phyloP scores from a whole-genome alignment of 2,329 filamentous ascomycete species.

The Pseudogymnoascus sp. region DNA sequence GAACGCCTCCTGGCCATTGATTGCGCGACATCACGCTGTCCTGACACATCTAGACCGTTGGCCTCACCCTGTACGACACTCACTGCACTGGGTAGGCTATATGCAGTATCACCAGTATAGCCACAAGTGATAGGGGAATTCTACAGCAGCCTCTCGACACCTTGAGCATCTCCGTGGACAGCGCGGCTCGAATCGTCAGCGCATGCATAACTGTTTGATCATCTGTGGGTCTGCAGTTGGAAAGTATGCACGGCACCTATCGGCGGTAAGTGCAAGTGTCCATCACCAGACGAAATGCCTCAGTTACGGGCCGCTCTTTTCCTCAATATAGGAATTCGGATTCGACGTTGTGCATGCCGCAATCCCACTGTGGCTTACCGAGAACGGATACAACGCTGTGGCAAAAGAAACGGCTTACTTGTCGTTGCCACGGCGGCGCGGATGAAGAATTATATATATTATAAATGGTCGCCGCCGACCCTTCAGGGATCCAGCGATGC shows the following conservation, averaged over 20 bases:
- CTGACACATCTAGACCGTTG: background rate
- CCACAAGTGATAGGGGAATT: background rate
- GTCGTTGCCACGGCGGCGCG: background rate
- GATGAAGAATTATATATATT: constrained; percentile 6
- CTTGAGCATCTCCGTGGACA: background rate
- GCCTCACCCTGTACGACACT: background rate
- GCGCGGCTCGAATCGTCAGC: constrained; percentile 4
- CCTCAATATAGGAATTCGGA: background rate
- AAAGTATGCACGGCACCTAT: background rate
- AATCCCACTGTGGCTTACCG: background rate
- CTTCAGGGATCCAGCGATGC: constrained; percentile 3
- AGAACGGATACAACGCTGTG: background rate
- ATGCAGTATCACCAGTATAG: background rate
- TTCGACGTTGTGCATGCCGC: background rate
- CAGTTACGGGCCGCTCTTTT: background rate
- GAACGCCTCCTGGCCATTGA: background rate
- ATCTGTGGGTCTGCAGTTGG: constrained; percentile 3
- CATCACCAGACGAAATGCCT: background rate
- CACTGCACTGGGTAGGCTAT: background rate
- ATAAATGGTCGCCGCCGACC: background rate
- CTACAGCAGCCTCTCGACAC: background rate
- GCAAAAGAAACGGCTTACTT: background rate
- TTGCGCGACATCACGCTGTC: background rate
- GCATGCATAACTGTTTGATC: constrained; percentile 6
- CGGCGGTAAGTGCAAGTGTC: background rate